phyloP scores from a whole-genome alignment of 2,329 filamentous ascomycete genomes.

The Fusarium cicatricum region DNA sequence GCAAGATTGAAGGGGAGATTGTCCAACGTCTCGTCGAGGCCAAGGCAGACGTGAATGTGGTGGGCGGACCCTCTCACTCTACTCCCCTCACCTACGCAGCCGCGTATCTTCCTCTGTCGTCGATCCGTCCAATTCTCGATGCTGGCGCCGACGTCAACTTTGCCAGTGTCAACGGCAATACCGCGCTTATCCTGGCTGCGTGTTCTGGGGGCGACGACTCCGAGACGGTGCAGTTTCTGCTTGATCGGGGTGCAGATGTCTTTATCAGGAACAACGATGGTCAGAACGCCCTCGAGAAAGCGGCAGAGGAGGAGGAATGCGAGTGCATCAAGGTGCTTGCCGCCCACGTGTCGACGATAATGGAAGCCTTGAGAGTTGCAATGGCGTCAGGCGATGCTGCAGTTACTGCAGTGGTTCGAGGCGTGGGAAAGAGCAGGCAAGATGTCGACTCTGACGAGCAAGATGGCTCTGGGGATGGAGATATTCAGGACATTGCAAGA shows the following conservation, averaged over 20 bases:
- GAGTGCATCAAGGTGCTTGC: constrained; percentile 47
- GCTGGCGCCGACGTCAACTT: constrained; percentile 51
- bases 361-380: constrained; percentile 22
- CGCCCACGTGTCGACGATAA: constrained; percentile 36
- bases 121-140: constrained; percentile 45
- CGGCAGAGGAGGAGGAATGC: neutral
- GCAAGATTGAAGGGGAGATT: constrained; percentile 46
- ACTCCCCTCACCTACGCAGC: constrained; percentile 51
- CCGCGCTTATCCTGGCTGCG: constrained; percentile 50
- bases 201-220: constrained; percentile 40
- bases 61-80: constrained; percentile 45
- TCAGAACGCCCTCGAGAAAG: constrained; percentile 17
- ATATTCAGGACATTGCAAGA: neutral
- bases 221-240: constrained; percentile 2
- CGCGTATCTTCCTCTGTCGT: constrained; percentile 43
- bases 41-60: constrained; percentile 48
- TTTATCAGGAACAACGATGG: constrained; percentile 1
- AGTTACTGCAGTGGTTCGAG: constrained; percentile 18
- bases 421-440: constrained; percentile 18
- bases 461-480: neutral
- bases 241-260: constrained; percentile 23
- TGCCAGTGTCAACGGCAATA: constrained; percentile 46
- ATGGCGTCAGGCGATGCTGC: constrained; percentile 18
- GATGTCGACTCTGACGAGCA: constrained; percentile 23
- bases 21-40: constrained; percentile 47